Evolutionary conservation across 1,284 basidiomycete genomes (phyloP).

Genomic region (Marasmius sp.): DNA sequence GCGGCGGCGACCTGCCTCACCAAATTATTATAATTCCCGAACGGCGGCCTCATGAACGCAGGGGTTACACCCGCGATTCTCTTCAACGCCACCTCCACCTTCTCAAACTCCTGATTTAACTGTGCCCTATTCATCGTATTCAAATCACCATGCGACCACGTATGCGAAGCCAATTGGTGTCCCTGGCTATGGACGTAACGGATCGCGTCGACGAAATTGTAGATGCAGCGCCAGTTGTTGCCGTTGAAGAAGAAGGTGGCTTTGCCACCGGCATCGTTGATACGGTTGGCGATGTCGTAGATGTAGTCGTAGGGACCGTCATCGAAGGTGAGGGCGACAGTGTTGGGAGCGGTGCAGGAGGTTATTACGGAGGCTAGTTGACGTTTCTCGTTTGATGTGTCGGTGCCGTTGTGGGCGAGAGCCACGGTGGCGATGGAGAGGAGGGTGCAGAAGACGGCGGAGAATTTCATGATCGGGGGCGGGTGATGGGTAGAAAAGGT

Average conservation of each 20-base stretch:
- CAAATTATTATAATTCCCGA: slow-evolving; percentile 50
- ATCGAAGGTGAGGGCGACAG: slow-evolving; percentile 3
- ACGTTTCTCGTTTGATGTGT: background rate
- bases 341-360: background rate
- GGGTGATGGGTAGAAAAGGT: too few relatives aligned
- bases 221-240: slow-evolving; percentile 43
- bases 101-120: background rate
- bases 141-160: slow-evolving; percentile 55
- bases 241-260: slow-evolving; percentile 47
- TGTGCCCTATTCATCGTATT: slow-evolving; percentile 38
- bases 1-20: slow-evolving; percentile 40
- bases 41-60: slow-evolving; percentile 48
- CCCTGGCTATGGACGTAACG: slow-evolving; percentile 37
- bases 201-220: slow-evolving; percentile 34
- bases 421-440: too few relatives aligned
- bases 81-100: slow-evolving; percentile 39
- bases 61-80: slow-evolving; percentile 48
- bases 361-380: background rate
- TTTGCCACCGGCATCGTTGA: slow-evolving; percentile 32
- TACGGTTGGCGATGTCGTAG: slow-evolving; percentile 30
- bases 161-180: slow-evolving; percentile 55
- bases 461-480: too few relatives aligned
- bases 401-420: too few relatives aligned
- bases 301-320: background rate
- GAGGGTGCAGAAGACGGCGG: too few relatives aligned